Conservation (phyloP, 805 yeast genomes). For the Grigorovia humatica region DNA sequence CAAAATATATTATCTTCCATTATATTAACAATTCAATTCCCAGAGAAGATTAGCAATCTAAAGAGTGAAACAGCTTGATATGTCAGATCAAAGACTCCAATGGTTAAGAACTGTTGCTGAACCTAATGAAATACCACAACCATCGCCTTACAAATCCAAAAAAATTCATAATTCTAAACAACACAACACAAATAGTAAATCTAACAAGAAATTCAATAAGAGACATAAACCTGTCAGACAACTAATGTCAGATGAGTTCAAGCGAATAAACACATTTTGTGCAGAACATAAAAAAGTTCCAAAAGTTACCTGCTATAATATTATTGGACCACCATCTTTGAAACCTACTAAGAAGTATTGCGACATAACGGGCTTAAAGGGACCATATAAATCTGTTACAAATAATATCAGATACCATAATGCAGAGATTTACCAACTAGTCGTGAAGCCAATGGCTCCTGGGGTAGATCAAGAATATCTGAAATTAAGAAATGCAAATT, state of each 20-base stretch:
- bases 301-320: slow-evolving; percentile 56
- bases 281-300: slow-evolving; percentile 17
- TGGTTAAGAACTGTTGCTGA: slow-evolving; percentile 20
- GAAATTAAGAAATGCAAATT: slow-evolving; percentile 79
- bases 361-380: slow-evolving; percentile 84
- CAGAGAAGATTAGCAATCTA: too few relatives aligned
- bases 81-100: slow-evolving; percentile 17
- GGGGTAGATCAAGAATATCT: slow-evolving; percentile 91
- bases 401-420: slow-evolving; percentile 71
- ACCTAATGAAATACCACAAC: slow-evolving; percentile 15
- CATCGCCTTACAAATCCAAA: slow-evolving; percentile 51
- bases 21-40: background rate
- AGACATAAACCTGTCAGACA: slow-evolving; percentile 70
- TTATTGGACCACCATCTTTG: slow-evolving; percentile 81
- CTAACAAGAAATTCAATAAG: slow-evolving; percentile 34
- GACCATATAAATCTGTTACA: slow-evolving; percentile 63
- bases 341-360: slow-evolving; percentile 77
- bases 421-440: slow-evolving; percentile 70
- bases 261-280: slow-evolving; percentile 37
- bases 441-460: slow-evolving; percentile 65
- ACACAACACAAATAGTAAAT: background rate
- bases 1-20: too few relatives aligned
- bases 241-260: slow-evolving; percentile 65
- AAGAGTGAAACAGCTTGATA: background rate
- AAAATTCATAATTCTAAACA: slow-evolving; percentile 27